phyloP scores from a whole-genome alignment of 768 basidiomycete genomes.

The Boletus eberwhitei region DNA sequence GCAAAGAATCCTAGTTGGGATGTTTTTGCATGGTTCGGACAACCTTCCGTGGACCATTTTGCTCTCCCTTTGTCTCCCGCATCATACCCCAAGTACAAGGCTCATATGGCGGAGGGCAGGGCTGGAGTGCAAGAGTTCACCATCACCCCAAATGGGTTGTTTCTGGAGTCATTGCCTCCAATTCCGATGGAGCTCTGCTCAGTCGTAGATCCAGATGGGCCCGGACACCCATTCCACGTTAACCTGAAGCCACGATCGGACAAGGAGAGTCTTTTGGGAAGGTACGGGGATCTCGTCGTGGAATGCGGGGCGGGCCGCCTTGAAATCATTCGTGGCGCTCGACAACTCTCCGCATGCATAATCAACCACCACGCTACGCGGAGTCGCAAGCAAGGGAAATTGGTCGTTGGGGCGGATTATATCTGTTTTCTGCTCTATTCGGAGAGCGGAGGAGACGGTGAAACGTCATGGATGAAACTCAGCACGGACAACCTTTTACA shows the following conservation, averaged over 20 bases:
- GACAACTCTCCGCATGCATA: slow-evolving; percentile 1
- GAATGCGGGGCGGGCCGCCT: slow-evolving; percentile 3
- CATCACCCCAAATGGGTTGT: background rate
- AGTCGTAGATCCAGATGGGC: background rate
- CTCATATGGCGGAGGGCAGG: background rate
- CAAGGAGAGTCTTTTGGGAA: background rate
- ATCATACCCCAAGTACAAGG: slow-evolving; percentile 9
- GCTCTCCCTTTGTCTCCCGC: slow-evolving; percentile 12
- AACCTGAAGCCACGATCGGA: background rate
- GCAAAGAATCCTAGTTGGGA: slow-evolving; percentile 1
- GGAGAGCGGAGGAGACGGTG: background rate
- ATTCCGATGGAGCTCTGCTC: background rate
- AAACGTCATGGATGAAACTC: slow-evolving; percentile 1
- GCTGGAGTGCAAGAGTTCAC: slow-evolving; percentile 2
- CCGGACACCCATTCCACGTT: background rate
- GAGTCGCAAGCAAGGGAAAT: background rate
- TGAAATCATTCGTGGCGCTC: background rate
- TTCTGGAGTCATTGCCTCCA: slow-evolving; percentile 2
- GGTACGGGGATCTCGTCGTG: background rate
- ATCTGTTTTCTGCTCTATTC: slow-evolving; percentile 7
- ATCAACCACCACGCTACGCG: slow-evolving; percentile 1
- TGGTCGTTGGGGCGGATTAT: background rate
- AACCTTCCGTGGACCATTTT: slow-evolving; percentile 7
- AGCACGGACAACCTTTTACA: slow-evolving; percentile 3
- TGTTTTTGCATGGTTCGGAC: slow-evolving; percentile 15